These are phyloP conservation scores for Coffea canephora DNA, from an alignment of 257 asterid genomes.

Conservation along the genomic window DNA sequence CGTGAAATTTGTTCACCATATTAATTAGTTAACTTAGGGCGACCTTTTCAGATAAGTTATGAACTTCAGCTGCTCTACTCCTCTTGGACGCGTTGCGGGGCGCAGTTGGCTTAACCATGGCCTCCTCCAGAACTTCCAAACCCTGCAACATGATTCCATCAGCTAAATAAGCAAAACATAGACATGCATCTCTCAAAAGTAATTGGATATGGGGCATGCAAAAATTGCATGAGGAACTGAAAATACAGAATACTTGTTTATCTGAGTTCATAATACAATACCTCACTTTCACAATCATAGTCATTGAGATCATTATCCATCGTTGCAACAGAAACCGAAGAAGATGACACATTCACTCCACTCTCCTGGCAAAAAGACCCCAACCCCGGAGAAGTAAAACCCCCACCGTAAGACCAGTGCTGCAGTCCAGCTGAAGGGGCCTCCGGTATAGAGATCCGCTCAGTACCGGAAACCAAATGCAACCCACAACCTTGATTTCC, in stretches of 20 bases:
- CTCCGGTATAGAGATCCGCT: constrained; percentile 32
- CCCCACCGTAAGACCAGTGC: constrained; percentile 21
- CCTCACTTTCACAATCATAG: constrained; percentile 81
- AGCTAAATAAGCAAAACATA: background rate
- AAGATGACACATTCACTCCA: constrained; percentile 34
- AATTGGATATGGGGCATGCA: background rate
- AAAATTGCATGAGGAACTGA: background rate
- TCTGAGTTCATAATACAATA: background rate
- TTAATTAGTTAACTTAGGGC: background rate
- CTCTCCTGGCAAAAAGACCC: constrained; percentile 23
- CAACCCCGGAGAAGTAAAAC: constrained; percentile 16
- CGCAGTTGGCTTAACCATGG: constrained; percentile 22
- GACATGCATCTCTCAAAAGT: background rate
- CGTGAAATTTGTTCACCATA: background rate
- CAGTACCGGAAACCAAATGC: constrained; percentile 11
- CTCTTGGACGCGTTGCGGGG: constrained; percentile 53
- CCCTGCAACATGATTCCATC: constrained; percentile 37
- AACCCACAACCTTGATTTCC: constrained; percentile 8
- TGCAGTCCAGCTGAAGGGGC: constrained; percentile 24
- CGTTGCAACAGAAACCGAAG: constrained; percentile 46
- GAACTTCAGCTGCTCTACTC: constrained; percentile 84
- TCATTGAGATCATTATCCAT: constrained; percentile 51
- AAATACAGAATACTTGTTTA: background rate
- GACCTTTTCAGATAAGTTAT: constrained; percentile 79
- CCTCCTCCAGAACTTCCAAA: constrained; percentile 38